Percentiles rank a stretch among this genome's conserved stretches.
Conservation (phyloP, 2,329 filamentous ascomycete genomes). For the Botrytis hyacinthi region DNA sequence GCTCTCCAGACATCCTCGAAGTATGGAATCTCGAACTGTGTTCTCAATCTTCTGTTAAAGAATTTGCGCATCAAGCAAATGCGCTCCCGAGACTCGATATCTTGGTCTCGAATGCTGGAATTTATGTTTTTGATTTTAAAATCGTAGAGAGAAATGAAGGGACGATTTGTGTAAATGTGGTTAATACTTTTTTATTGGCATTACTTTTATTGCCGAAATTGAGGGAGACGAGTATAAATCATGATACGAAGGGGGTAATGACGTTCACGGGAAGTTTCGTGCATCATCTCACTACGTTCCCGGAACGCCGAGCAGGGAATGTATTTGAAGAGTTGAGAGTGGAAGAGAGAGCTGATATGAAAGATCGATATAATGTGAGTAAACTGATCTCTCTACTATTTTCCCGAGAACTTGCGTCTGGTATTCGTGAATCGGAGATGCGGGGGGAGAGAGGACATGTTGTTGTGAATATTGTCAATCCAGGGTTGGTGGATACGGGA, state of each 20-base stretch:
- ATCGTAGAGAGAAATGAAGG: not conserved
- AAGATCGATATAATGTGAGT: not conserved
- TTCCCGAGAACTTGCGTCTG: not conserved
- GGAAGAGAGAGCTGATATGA: not conserved
- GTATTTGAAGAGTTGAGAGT: not conserved
- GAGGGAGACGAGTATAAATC: not conserved
- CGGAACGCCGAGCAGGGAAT: not conserved
- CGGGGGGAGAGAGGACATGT: not conserved
- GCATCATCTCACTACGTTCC: not conserved
- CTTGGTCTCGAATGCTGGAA: not conserved
- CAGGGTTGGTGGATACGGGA: not conserved
- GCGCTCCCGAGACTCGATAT: not conserved
- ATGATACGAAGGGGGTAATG: not conserved
- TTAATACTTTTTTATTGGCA: not conserved
- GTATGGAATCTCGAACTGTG: not conserved
- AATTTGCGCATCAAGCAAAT: not conserved
- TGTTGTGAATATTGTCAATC: not conserved
- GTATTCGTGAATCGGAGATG: not conserved
- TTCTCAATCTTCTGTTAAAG: not conserved
- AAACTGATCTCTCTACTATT: not conserved
- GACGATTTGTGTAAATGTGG: not conserved
- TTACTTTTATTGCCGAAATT: not conserved
- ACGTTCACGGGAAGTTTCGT: not conserved
- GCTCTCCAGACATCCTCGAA: not conserved
- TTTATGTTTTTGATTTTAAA: not conserved